Base-by-base conservation (phyloP, 2,329 filamentous ascomycete genomes). In the Fusarium subtropicale region DNA sequence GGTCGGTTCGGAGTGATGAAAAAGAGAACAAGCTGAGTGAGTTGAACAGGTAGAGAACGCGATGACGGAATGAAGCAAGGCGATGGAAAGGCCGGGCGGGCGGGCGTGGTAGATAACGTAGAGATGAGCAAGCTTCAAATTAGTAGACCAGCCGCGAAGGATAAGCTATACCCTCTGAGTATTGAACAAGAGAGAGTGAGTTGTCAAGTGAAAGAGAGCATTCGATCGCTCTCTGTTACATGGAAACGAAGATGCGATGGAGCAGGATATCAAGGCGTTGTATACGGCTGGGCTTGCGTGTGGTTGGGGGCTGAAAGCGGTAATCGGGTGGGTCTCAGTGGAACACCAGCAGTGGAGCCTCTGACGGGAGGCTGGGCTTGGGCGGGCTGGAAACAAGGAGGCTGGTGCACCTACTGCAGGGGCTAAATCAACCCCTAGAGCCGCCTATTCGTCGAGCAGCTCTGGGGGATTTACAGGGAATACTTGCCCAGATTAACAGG, bases 371-470 rank as follows among this genome's bases (percentile, higher is more conserved):
- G 68, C 74, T 76, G 72, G 69, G 73, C 66, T 67, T 74, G 70
- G 68, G 72, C 66, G 71, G 68, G 72, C 67, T 67, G 67, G 70
- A 78, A 79, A 75, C 71, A 64, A 69, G 73, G 77, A 72, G 68
- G 68, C 77, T 79, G 77, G 77, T 63, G 74, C 63, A 57, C 54
- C 68, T 66, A 66, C 60, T 69, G 60, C 71, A 75, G 71, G 73
- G 73, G 71, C 59, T 66, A 56, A 61, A 64, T 62, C 60, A 63
- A 36, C 57, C 41, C 57, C 57, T 54, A 28, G 39, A 55, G 48
- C 50, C 50, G 54, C 46, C 56, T 42, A 70, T 70, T 69, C 66
- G 66, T 50, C 50, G 31, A 53, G n/a, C 20, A 51, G 45, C 24
- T 57, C 57, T 66, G 61, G 66, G 66, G 66, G 66, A 64, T 63